A percentile compares a stretch with the other conserved stretches of the same genome.
phyloP scores from a whole-genome alignment of 176 grass and related monocot genomes.

The Aegilops bicornis region DNA sequence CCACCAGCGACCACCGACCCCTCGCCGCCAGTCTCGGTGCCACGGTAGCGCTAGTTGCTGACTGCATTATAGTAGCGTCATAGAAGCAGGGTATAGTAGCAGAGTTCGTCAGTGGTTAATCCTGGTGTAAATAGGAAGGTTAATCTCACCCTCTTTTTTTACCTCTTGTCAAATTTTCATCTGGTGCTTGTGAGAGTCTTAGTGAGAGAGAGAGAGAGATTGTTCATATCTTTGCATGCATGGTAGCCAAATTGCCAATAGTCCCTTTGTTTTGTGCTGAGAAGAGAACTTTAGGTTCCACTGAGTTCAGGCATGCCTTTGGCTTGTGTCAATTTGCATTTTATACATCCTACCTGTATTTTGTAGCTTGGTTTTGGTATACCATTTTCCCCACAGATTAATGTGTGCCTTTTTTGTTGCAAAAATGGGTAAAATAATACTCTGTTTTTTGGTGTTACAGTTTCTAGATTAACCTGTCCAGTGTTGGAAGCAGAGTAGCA shows the following conservation, averaged over 20 bases:
- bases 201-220: not conserved
- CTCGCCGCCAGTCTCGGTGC: not conserved
- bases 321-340: conserved; percentile 13
- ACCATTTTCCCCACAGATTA: not conserved
- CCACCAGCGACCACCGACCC: not conserved
- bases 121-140: conserved; percentile 36
- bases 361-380: conserved; percentile 4
- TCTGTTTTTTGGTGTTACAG: not conserved
- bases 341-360: not conserved
- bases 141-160: not conserved
- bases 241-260: not conserved
- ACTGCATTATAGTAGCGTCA: conserved; percentile 36
- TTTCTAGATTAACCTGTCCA: no score
- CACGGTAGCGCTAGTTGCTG: conserved; percentile 25
- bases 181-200: not conserved
- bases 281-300: not conserved
- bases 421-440: no score
- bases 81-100: conserved; percentile 41
- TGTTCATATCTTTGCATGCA: conserved; percentile 38
- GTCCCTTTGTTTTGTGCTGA: conserved; percentile 10
- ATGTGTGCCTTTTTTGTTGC: no score
- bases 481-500: no score
- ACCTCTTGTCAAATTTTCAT: not conserved
- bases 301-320: conserved; percentile 6
- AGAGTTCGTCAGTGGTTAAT: conserved; percentile 8